Evolutionary conservation across 352 stramenopile genomes (phyloP).

Genomic region (Pythium vanterpoolii): DNA sequence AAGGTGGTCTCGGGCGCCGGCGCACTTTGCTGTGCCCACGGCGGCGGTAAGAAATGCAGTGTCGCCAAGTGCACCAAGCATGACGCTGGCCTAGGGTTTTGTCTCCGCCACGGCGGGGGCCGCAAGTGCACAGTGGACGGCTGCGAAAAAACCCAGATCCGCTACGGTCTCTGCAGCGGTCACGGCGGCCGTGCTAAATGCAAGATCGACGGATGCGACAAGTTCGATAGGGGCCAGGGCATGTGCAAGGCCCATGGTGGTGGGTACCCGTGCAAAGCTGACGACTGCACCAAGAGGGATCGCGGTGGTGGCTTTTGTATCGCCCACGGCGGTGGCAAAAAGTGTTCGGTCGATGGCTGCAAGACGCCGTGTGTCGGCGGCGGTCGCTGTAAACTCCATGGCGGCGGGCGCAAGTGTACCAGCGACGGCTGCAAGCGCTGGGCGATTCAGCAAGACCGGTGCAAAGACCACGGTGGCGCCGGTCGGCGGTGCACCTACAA

Average conservation of each 20-base stretch:
- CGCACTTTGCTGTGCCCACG: slow-evolving; percentile 64
- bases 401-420: slow-evolving; percentile 57
- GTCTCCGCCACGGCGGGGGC: slow-evolving; percentile 68
- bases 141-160: slow-evolving; percentile 75
- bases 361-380: slow-evolving; percentile 67
- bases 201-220: slow-evolving; percentile 70
- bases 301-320: slow-evolving; percentile 79
- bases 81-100: slow-evolving; percentile 63
- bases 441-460: slow-evolving; percentile 66
- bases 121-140: slow-evolving; percentile 51
- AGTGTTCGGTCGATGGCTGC: slow-evolving; percentile 72
- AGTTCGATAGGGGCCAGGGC: slow-evolving; percentile 70
- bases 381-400: slow-evolving; percentile 65
- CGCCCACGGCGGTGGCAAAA: slow-evolving; percentile 75
- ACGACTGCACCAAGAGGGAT: slow-evolving; percentile 80
- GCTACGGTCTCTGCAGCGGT: slow-evolving; percentile 69
- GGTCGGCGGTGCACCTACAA: slow-evolving; percentile 63
- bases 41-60: slow-evolving; percentile 63
- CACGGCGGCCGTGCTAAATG: slow-evolving; percentile 72
- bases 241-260: slow-evolving; percentile 83
- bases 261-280: slow-evolving; percentile 74
- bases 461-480: slow-evolving; percentile 69
- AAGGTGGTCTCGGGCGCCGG: slow-evolving; percentile 45
- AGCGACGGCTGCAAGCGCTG: slow-evolving; percentile 47
- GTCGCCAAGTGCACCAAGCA: slow-evolving; percentile 73